These are phyloP conservation scores for Scheffersomyces ergatensis DNA, from an alignment of 805 yeast genomes.

Conservation along the genomic window DNA sequence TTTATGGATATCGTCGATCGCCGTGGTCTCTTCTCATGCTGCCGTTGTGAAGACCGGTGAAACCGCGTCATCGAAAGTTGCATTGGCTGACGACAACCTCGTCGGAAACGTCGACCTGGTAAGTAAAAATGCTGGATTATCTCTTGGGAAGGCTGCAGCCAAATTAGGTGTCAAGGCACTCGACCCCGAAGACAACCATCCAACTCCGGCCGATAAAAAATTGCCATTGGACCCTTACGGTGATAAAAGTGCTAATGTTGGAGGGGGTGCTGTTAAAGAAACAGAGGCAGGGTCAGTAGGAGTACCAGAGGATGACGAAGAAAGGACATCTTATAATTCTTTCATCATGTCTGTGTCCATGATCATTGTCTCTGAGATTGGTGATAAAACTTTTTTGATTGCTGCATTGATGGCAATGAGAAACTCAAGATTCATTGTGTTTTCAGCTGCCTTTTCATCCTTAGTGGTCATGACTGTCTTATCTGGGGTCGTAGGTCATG, in stretches of 20 bases:
- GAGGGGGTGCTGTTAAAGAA: too few species aligned
- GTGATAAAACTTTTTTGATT: constrained; percentile 94
- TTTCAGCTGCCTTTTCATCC: constrained; percentile 82
- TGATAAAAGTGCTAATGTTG: background rate
- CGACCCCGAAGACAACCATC: constrained; percentile 25
- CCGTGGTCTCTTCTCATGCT: too few species aligned
- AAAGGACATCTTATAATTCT: constrained; percentile 38
- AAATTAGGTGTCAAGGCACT: constrained; percentile 18
- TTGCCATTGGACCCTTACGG: constrained; percentile 18
- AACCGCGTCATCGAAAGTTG: too few species aligned
- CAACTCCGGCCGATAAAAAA: constrained; percentile 21
- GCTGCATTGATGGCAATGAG: constrained; percentile 99
- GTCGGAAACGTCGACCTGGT: too few species aligned
- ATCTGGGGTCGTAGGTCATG: constrained; percentile 89
- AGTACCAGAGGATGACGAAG: constrained; percentile 10
- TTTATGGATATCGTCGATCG: too few species aligned
- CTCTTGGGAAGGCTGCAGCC: constrained; percentile 3
- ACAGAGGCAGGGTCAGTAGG: too few species aligned
- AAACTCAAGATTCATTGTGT: constrained; percentile 79
- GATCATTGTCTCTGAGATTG: constrained; percentile 95
- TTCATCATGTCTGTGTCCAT: constrained; percentile 81
- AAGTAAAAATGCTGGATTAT: too few species aligned
- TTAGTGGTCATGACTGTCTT: constrained; percentile 87
- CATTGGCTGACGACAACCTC: too few species aligned
- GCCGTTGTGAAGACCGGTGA: too few species aligned